Evolutionary conservation across 2,329 filamentous ascomycete species (phyloP), one percentile per base, ranked within the genome.

Genomic region (Emergomyces africanus): DNA sequence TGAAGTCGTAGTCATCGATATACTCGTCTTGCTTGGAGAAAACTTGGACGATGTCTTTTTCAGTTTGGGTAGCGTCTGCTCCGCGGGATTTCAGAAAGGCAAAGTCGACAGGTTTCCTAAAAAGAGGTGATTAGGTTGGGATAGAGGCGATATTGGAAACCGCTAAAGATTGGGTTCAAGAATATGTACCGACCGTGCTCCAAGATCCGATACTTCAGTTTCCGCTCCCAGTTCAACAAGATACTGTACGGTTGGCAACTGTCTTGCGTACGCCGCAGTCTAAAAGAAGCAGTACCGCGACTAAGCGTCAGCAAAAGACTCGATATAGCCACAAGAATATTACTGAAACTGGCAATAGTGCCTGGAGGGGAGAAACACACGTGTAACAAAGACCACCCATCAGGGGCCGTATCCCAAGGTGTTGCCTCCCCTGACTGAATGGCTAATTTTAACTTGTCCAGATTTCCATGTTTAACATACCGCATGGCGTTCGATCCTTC

Each of bases 361-460:
- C n/a, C n/a, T 51, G 12, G 28, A 12, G 5, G 8, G 23, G 33
- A n/a, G 18, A 58, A 28, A 48, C 61, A 56, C 35, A 62, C 61
- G 44, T 63, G 62, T 23, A 63, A 58, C 51, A 63, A 58, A 14
- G 62, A 63, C 62, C 62, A 63, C n/a, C 62, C 62, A 62, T 63
- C 62, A 25, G 62, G 61, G 35, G 62, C 59, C 35, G 62, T 63
- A 37, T 63, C 62, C 59, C 59, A 62, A 23, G 60, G 59, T 14
- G 62, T 63, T 14, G 62, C 61, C 28, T 63, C 62, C 2, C 62
- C 62, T 10, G 41, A 54, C 18, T 61, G 1, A 12, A 63, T 59
- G 28, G 41, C 55, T 23, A 23, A n/a, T 51, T 62, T 63, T 39
- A 63, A 54, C 48, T 59, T 62, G n/a, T 63, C 62, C 46, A 63